Evolutionary conservation across 306 rosid species (phyloP).

Genomic region (Betula pendula): DNA sequence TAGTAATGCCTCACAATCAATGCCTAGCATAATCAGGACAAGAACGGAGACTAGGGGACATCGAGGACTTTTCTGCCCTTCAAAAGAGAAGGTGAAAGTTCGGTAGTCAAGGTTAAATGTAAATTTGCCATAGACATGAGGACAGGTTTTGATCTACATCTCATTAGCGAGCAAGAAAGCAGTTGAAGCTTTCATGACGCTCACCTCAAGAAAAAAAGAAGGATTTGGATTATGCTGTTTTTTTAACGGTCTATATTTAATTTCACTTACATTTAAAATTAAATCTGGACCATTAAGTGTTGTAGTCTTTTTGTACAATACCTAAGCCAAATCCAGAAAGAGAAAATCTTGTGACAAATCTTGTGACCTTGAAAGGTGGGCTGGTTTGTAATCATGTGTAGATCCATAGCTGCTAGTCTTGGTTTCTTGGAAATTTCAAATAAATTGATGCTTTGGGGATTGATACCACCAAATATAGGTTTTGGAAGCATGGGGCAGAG

Average conservation of each 20-base stretch:
- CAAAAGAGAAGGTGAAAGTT: not conserved
- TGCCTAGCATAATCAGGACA: not conserved
- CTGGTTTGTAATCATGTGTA: not conserved
- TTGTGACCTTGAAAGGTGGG: not conserved
- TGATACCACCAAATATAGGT: not conserved
- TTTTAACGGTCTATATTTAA: no score
- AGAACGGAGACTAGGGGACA: not conserved
- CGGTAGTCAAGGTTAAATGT: not conserved
- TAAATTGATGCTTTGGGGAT: not conserved
- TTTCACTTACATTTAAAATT: no score
- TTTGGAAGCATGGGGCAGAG: not conserved
- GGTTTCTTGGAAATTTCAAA: not conserved
- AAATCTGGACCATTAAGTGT: no score
- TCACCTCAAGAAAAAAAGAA: not conserved
- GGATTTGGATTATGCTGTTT: no score
- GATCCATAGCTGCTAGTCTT: not conserved
- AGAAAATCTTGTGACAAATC: not conserved
- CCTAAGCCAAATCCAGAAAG: no score
- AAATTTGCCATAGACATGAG: not conserved
- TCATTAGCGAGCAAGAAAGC: not conserved
- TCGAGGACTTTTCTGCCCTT: not conserved
- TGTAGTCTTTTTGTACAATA: no score
- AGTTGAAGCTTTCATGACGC: not conserved
- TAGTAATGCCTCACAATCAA: not conserved
- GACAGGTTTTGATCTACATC: not conserved